Percentiles rank a stretch among this genome's conserved stretches.
Evolutionary conservation across 2,329 filamentous ascomycete species (phyloP).

Genomic region (Nakataea oryzae): DNA sequence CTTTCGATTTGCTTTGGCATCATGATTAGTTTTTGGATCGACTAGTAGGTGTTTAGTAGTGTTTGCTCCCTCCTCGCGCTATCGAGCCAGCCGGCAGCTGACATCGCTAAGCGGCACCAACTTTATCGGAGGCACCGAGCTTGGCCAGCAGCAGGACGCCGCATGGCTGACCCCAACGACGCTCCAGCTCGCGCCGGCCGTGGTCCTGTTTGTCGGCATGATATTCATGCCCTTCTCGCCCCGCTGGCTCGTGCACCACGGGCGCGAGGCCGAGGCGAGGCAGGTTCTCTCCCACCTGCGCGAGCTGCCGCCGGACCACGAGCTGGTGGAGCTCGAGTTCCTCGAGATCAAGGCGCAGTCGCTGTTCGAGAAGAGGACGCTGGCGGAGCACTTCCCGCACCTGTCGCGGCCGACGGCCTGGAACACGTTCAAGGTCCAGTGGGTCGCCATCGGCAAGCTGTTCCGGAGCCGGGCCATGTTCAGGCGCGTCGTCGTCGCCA

Average conservation of each 20-base stretch:
- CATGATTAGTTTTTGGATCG: slow-evolving; percentile 55
- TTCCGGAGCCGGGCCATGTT: slow-evolving; percentile 59
- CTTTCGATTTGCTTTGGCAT: slow-evolving; percentile 51
- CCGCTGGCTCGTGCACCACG: slow-evolving; percentile 63
- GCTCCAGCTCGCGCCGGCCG: slow-evolving; percentile 58
- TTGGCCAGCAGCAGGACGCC: slow-evolving; percentile 46
- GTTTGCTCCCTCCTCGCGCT: not conserved
- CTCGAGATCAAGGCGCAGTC: slow-evolving; percentile 76
- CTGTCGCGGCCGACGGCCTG: slow-evolving; percentile 46
- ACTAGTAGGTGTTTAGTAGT: slow-evolving; percentile 28
- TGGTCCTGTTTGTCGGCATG: slow-evolving; percentile 59
- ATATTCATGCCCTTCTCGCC: slow-evolving; percentile 73
- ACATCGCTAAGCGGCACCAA: slow-evolving; percentile 40
- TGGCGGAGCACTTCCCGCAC: slow-evolving; percentile 58
- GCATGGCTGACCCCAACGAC: slow-evolving; percentile 68
- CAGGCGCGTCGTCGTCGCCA: slow-evolving; percentile 52
- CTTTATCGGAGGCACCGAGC: slow-evolving; percentile 46
- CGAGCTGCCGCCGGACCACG: slow-evolving; percentile 48
- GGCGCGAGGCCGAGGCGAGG: slow-evolving; percentile 57
- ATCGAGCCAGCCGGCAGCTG: slow-evolving; percentile 18
- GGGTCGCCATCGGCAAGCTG: slow-evolving; percentile 53
- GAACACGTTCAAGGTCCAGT: slow-evolving; percentile 61
- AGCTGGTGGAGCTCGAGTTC: slow-evolving; percentile 64
- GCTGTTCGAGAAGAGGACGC: slow-evolving; percentile 63
- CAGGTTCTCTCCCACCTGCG: slow-evolving; percentile 54